Evolutionary conservation across 352 stramenopile species (phyloP).

Genomic region (Pythium periplocum): DNA sequence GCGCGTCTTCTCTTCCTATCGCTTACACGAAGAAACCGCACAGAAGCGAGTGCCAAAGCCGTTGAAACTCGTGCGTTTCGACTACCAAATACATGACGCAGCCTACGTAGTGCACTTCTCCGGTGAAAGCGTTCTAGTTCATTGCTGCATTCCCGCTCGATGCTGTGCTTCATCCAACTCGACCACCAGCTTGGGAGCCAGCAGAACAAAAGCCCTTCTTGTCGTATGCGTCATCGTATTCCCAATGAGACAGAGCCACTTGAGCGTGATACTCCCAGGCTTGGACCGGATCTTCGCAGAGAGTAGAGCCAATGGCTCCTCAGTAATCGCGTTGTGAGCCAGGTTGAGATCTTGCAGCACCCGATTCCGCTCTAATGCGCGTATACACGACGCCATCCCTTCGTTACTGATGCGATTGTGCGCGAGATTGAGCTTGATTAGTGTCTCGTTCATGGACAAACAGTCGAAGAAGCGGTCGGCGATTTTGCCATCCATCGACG

Average conservation of each 20-base stretch:
- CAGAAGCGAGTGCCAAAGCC: too few species aligned
- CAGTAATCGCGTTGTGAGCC: conserved; percentile 65
- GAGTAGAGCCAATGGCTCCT: conserved; percentile 57
- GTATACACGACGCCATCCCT: conserved; percentile 55
- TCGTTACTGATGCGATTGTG: conserved; percentile 74
- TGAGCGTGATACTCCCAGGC: conserved; percentile 15
- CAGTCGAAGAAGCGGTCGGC: conserved; percentile 64
- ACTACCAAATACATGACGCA: too few species aligned
- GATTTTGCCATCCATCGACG: conserved; percentile 47
- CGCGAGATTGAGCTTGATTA: conserved; percentile 46
- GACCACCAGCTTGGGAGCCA: conserved; percentile 30
- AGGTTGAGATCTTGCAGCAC: conserved; percentile 67
- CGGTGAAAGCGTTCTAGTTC: too few species aligned
- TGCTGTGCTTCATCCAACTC: conserved; percentile 42
- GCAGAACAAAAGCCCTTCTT: conserved; percentile 17
- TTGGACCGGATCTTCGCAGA: conserved; percentile 25
- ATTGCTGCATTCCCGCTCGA: too few species aligned
- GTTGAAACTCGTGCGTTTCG: too few species aligned
- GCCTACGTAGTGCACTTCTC: too few species aligned
- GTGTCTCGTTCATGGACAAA: conserved; percentile 45
- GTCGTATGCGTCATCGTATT: conserved; percentile 66
- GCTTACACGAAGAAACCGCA: too few species aligned
- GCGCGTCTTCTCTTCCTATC: too few species aligned
- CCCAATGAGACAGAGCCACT: conserved; percentile 50
- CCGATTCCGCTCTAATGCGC: conserved; percentile 47